Evolutionary conservation across 768 basidiomycete species (phyloP), one percentile per base, ranked within the genome.

Genomic region (Paxillus ammoniavirescens): DNA sequence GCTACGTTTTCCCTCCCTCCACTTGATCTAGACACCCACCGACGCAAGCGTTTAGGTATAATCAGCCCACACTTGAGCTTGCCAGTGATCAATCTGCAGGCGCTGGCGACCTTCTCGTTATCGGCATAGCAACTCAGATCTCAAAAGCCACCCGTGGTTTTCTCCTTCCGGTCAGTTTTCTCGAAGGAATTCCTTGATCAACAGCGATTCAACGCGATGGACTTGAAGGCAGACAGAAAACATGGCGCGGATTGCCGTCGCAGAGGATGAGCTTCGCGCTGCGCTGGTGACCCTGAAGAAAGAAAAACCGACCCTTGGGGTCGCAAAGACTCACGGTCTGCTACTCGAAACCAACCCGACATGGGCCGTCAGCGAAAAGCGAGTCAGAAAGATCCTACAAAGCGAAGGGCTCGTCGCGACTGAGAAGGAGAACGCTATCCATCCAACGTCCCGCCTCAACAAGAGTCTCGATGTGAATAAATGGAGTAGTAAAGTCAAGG

Each of bases 301-400:
- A 14, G 72, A 73, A 41, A 75, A 91, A 44, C 86, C 90, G 0
- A 68, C 76, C 0, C 75, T 89, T 17, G 93, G 92, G 3, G 82
- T 90, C 40, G 63, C 76, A 15, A 94, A 91, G 71, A 75, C 91
- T 3, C 86, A 90, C 51, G 73, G 79, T 2, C 75, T 82, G 6
- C 71, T 94, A 8, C 77, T 87, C 12, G 67, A 75, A 12, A 70
- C 73, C 9, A 72, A 89, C 59, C 81, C 88, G 2, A 74, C 79
- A 21, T 94, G 91, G 90, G 67, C 78, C 0, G 89, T 93, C 58
- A 90, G 89, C 66, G 93, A 94, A 69, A 93, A 92, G 63, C 81
- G 93, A 21, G 78, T 87, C 4, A 74, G 84, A 44, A 93, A 89
- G 67, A 72, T 89, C 45, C 71, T 93, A 2, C 85, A 88, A 57